A percentile compares a stretch with the other conserved stretches of the same genome.
These are phyloP conservation scores for Fusarium multiceps DNA, from an alignment of 2,329 filamentous ascomycete species.

Conservation along the genomic window DNA sequence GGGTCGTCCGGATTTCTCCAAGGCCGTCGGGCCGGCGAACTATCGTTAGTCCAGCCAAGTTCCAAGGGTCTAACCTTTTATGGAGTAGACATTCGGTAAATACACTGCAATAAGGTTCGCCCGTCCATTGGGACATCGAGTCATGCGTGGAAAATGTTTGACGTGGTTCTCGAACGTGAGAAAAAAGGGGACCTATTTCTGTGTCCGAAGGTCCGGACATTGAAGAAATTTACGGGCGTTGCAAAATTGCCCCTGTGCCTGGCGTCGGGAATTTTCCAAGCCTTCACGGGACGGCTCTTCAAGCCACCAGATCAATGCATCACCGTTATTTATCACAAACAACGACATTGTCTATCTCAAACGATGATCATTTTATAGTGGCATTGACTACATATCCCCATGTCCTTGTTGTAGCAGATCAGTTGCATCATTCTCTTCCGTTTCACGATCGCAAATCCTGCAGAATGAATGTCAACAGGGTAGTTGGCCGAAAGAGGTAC, in stretches of 20 bases:
- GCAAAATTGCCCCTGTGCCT: not conserved
- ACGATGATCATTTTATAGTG: not conserved
- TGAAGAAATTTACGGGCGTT: not conserved
- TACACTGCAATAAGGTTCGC: not conserved
- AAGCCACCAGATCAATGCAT: not conserved
- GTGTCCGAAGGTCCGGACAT: not conserved
- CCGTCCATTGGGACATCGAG: not conserved
- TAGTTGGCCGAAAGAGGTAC: not conserved
- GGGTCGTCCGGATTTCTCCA: not conserved
- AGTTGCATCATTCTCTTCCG: not conserved
- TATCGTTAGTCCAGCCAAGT: not conserved
- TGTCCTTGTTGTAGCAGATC: constrained; percentile 1
- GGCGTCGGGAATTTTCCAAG: not conserved
- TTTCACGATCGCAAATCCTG: not conserved
- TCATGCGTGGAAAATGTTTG: not conserved
- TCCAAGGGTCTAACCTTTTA: not conserved
- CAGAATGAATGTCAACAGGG: not conserved
- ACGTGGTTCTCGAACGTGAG: not conserved
- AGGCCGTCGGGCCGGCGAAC: not conserved
- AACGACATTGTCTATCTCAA: not conserved
- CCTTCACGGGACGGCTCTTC: not conserved
- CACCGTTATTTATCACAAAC: no score
- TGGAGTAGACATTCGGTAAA: not conserved
- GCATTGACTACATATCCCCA: no score
- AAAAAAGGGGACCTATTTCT: not conserved